These are phyloP conservation scores for Diddensiella caesifluorescens DNA, from an alignment of 805 yeast species.

Conservation along the genomic window DNA sequence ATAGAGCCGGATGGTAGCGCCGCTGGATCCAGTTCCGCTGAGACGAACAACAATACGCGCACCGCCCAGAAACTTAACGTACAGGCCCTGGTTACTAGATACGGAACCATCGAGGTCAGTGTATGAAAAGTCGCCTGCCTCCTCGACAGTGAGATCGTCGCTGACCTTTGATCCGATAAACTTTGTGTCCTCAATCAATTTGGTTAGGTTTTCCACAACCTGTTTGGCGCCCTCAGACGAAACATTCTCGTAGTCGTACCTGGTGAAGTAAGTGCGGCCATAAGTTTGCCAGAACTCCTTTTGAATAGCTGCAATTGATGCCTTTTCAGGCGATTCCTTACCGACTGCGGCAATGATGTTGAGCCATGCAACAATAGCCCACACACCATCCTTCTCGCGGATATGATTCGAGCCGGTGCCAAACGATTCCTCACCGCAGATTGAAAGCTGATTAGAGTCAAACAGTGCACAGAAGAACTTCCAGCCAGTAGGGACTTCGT, in stretches of 20 bases:
- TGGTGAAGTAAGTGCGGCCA: conserved; percentile 95
- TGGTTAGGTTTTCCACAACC: conserved; percentile 51
- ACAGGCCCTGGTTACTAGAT: conserved; percentile 82
- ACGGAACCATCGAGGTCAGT: conserved; percentile 94
- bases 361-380: conserved; percentile 98
- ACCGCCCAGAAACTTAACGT: conserved; percentile 73
- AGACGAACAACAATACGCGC: conserved; percentile 82
- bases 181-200: conserved; percentile 35
- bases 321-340: conserved; percentile 50
- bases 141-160: conserved; percentile 51
- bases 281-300: conserved; percentile 81
- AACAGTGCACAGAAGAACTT: conserved; percentile 94
- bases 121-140: conserved; percentile 85
- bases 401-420: conserved; percentile 98
- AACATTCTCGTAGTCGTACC: conserved; percentile 90
- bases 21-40: conserved; percentile 96
- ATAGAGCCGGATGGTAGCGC: conserved; percentile 93
- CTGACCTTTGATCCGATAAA: conserved; percentile 51
- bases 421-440: conserved; percentile 97
- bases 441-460: conserved; percentile 87
- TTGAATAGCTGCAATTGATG: conserved; percentile 77
- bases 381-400: conserved; percentile 94
- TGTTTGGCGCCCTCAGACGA: conserved; percentile 66
- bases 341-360: conserved; percentile 86
- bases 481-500: conserved; percentile 99